Conservation (phyloP, 148 eudicot species). For the Persicaria maculosa region DNA sequence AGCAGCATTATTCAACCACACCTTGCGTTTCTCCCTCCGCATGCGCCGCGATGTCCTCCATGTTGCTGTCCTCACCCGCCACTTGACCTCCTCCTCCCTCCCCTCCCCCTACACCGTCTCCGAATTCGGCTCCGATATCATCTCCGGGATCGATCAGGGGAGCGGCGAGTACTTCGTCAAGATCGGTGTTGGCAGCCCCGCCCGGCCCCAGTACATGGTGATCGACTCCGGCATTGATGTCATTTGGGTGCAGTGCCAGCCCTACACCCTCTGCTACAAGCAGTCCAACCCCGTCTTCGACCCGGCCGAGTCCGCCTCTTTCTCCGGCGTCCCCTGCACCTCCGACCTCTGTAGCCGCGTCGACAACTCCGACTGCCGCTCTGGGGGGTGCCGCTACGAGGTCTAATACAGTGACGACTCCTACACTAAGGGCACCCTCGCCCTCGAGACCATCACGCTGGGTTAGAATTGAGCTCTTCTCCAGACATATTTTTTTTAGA, state of each 20-base stretch:
- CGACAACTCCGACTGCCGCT: slow-evolving; percentile 35
- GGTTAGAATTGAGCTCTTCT: too few species aligned
- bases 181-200: slow-evolving; percentile 58
- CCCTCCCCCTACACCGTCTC: slow-evolving; percentile 18
- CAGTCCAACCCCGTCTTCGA: slow-evolving; percentile 62
- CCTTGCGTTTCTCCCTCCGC: slow-evolving; percentile 30
- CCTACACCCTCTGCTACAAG: slow-evolving; percentile 46
- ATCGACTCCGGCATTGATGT: slow-evolving; percentile 62
- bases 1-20: slow-evolving; percentile 12
- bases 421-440: slow-evolving; percentile 51
- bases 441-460: slow-evolving; percentile 48
- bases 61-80: slow-evolving; percentile 23
- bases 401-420: slow-evolving; percentile 58
- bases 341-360: slow-evolving; percentile 40
- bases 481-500: too few species aligned
- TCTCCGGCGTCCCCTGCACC: slow-evolving; percentile 42
- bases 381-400: slow-evolving; percentile 47
- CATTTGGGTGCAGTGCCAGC: slow-evolving; percentile 62
- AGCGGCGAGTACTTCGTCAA: slow-evolving; percentile 63
- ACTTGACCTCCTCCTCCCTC: slow-evolving; percentile 11
- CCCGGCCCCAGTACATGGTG: slow-evolving; percentile 49
- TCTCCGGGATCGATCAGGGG: slow-evolving; percentile 58
- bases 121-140: slow-evolving; percentile 46
- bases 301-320: slow-evolving; percentile 48
- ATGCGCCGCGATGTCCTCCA: slow-evolving; percentile 33